Evolutionary conservation across 2,329 filamentous ascomycete species (phyloP).

Genomic region (Trichoderma asperellum): DNA sequence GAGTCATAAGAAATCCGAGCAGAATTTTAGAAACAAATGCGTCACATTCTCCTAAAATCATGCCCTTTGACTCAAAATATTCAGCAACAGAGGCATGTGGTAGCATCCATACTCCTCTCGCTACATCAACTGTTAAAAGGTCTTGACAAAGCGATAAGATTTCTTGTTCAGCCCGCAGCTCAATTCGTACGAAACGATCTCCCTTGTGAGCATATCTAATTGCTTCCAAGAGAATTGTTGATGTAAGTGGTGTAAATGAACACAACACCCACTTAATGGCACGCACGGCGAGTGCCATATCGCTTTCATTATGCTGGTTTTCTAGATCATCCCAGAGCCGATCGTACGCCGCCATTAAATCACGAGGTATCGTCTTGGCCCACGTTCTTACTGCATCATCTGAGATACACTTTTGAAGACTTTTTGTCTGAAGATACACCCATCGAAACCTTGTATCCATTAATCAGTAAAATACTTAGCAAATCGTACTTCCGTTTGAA

Average conservation of each 20-base stretch:
- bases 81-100: conserved; percentile 27
- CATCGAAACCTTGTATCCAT: conserved; percentile 32
- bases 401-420: conserved; percentile 18
- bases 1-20: not conserved
- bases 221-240: not conserved
- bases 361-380: conserved; percentile 25
- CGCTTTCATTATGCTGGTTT: not conserved
- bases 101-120: conserved; percentile 3
- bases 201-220: not conserved
- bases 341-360: conserved; percentile 30
- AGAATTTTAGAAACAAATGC: not conserved
- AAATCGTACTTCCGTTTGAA: no score
- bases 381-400: conserved; percentile 28
- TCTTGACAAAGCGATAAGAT: conserved; percentile 18
- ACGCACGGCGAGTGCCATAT: conserved; percentile 8
- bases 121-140: not conserved
- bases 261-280: conserved; percentile 21
- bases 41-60: not conserved
- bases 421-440: conserved; percentile 31
- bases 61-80: conserved; percentile 13
- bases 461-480: not conserved
- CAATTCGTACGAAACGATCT: not conserved
- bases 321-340: conserved; percentile 10
- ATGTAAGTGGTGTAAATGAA: not conserved
- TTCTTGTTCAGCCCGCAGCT: not conserved